These are phyloP conservation scores for Parathielavia appendiculata DNA, from an alignment of 495 filamentous ascomycete species.

Conservation along the genomic window DNA sequence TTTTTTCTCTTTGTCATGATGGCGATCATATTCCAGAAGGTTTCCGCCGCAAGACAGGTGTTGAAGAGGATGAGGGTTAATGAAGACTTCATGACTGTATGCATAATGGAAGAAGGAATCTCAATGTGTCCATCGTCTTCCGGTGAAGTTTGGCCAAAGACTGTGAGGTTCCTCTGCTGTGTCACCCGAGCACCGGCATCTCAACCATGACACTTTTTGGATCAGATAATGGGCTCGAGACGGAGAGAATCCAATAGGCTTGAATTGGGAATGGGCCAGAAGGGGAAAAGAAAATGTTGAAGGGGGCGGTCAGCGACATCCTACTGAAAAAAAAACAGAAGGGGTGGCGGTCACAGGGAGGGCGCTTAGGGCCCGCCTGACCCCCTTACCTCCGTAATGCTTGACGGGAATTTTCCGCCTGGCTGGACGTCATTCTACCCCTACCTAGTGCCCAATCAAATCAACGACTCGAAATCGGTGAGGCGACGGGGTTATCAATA, in stretches of 20 bases:
- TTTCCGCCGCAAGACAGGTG: neutral
- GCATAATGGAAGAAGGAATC: constrained; percentile 22
- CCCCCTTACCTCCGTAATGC: no score
- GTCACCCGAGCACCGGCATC: neutral
- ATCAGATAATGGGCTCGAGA: neutral
- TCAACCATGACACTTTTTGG: neutral
- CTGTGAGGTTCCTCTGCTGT: neutral
- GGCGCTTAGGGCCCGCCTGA: no score
- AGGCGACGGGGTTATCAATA: neutral
- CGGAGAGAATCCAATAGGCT: no score
- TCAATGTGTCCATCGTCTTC: neutral
- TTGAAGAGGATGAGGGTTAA: constrained; percentile 8
- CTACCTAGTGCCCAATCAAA: no score
- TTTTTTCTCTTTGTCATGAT: constrained; percentile 14
- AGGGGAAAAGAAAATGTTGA: no score
- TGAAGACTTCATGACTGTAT: constrained; percentile 27
- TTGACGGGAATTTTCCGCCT: no score
- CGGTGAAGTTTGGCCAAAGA: neutral
- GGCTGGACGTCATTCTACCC: no score
- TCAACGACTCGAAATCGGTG: neutral
- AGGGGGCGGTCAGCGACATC: no score
- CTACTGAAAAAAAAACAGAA: no score
- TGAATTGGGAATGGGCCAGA: no score
- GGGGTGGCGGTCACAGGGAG: no score
- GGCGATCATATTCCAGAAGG: constrained; percentile 6